Conservation (phyloP, 1,284 basidiomycete genomes). For the Heterobasidion parviporum region DNA sequence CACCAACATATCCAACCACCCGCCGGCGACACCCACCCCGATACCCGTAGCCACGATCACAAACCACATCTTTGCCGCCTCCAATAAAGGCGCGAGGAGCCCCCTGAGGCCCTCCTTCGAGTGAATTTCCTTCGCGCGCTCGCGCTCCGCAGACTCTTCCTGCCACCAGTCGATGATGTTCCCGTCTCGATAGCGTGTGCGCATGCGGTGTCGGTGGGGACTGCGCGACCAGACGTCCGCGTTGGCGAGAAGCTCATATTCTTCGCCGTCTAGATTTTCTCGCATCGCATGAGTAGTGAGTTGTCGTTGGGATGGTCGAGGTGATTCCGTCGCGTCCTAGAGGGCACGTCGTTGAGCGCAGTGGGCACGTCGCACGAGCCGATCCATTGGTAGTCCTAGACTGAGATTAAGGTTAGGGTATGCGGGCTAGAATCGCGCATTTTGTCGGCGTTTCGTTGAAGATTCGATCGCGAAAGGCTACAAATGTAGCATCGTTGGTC, state of each 20-base stretch:
- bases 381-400: neutral
- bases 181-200: slow-evolving; percentile 29
- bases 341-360: too few relatives aligned
- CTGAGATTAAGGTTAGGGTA: neutral
- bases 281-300: too few relatives aligned
- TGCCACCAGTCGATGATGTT: slow-evolving; percentile 64
- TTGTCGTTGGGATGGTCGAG: too few relatives aligned
- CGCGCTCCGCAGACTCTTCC: slow-evolving; percentile 58
- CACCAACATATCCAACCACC: slow-evolving; percentile 68
- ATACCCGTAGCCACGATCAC: slow-evolving; percentile 58
- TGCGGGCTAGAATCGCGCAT: neutral
- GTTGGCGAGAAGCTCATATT: slow-evolving; percentile 9
- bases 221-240: slow-evolving; percentile 10
- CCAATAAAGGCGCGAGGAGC: slow-evolving; percentile 42
- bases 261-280: neutral
- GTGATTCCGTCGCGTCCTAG: too few relatives aligned
- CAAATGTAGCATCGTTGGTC: neutral
- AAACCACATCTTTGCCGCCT: slow-evolving; percentile 59
- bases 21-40: slow-evolving; percentile 63
- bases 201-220: slow-evolving; percentile 7
- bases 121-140: slow-evolving; percentile 41
- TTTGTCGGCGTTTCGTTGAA: neutral
- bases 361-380: too few relatives aligned
- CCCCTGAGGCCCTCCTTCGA: slow-evolving; percentile 48
- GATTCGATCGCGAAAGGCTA: neutral